phyloP scores from a whole-genome alignment of 352 stramenopile species.

The Globisporangium parvum region DNA sequence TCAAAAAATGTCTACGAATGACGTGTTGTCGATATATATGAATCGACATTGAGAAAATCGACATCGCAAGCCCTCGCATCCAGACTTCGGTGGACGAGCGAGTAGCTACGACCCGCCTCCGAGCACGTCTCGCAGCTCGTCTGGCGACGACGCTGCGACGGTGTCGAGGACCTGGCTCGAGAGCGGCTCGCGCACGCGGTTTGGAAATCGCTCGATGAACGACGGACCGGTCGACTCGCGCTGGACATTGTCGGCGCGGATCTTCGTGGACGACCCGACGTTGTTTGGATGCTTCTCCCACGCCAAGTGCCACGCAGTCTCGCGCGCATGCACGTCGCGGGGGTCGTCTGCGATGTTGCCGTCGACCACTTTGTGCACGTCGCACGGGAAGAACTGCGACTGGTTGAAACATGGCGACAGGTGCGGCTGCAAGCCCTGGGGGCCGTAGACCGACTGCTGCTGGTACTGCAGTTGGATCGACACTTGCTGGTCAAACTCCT shows the following conservation, averaged over 20 bases:
- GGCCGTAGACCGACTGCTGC: conserved; percentile 48
- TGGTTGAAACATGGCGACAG: conserved; percentile 80
- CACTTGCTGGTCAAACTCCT: conserved; percentile 76
- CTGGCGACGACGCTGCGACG: conserved; percentile 21
- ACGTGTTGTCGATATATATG: too few species aligned
- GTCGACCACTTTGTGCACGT: conserved; percentile 69
- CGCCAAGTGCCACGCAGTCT: conserved; percentile 39
- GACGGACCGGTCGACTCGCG: conserved; percentile 34
- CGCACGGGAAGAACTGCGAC: conserved; percentile 74
- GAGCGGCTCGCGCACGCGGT: conserved; percentile 29
- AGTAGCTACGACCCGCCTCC: conserved; percentile 29
- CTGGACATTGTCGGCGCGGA: conserved; percentile 49
- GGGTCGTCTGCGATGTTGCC: conserved; percentile 50
- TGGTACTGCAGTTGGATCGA: conserved; percentile 74
- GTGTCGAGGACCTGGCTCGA: conserved; percentile 19
- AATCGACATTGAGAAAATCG: too few species aligned
- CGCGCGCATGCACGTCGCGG: conserved; percentile 23
- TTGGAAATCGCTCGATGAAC: conserved; percentile 64
- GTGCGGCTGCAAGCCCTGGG: conserved; percentile 65
- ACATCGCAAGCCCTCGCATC: not conserved
- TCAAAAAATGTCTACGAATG: too few species aligned
- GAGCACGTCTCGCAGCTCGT: conserved; percentile 41
- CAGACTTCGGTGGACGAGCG: not conserved
- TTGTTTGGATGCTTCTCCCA: conserved; percentile 62
- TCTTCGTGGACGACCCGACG: conserved; percentile 54